Evolutionary conservation across 208 protist species (phyloP).

Genomic region (Lotmaria passim): DNA sequence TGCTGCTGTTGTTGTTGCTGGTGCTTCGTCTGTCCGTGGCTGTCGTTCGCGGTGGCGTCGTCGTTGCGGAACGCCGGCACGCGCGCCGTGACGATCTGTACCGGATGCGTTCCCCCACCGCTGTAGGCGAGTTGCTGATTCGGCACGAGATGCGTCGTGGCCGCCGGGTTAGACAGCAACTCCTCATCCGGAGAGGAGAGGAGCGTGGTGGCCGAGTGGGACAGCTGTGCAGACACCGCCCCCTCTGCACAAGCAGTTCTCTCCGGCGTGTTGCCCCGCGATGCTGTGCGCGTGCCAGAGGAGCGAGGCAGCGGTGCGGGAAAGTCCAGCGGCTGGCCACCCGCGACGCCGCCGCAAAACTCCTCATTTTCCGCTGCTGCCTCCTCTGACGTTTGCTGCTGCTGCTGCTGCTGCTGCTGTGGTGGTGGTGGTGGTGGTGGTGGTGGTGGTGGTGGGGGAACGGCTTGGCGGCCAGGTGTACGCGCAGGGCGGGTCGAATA

Average conservation of each 20-base stretch:
- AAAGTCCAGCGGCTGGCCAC: background rate
- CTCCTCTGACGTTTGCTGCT: too few species aligned
- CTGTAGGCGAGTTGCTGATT: conserved; percentile 34
- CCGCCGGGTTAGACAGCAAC: conserved; percentile 12
- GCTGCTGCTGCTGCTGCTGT: too few species aligned
- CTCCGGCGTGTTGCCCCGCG: background rate
- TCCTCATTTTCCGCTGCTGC: background rate
- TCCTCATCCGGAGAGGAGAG: conserved; percentile 5
- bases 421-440: too few species aligned
- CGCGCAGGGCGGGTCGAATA: background rate
- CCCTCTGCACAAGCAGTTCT: background rate
- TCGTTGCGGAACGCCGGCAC: conserved; percentile 39
- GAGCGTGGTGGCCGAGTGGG: conserved; percentile 2
- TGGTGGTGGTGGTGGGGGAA: background rate
- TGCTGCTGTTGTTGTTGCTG: conserved; percentile 9
- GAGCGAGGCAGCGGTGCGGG: background rate
- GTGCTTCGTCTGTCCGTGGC: background rate
- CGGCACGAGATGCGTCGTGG: conserved; percentile 15
- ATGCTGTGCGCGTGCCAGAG: background rate
- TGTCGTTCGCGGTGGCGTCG: conserved; percentile 15
- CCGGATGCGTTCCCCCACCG: conserved; percentile 28
- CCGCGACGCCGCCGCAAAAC: background rate
- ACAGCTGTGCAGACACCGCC: background rate
- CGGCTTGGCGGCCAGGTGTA: background rate
- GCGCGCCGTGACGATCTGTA: conserved; percentile 28